These are phyloP conservation scores for Capsicum baccatum DNA, from an alignment of 257 asterid species.

Conservation along the genomic window DNA sequence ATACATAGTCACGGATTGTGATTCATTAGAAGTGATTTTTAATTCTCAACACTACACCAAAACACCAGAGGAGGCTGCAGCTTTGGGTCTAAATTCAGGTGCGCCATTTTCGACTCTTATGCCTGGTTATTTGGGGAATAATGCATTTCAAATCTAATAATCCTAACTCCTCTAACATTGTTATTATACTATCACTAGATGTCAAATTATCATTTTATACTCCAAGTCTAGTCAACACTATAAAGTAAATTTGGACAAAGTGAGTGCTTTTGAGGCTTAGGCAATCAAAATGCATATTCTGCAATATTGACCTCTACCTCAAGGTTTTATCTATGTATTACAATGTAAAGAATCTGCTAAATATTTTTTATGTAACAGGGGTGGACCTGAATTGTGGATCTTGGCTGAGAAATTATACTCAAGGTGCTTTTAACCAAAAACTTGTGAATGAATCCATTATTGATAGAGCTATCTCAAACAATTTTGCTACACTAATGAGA, in stretches of 20 bases:
- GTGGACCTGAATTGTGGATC: conserved; percentile 86
- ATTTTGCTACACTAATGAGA: conserved; percentile 79
- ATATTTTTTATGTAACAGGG: conserved; percentile 45
- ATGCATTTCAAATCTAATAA: not conserved
- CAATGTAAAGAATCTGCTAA: not conserved
- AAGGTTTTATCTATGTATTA: not conserved
- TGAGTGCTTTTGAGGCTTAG: not conserved
- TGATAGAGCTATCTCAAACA: conserved; percentile 64
- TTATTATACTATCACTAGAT: not conserved
- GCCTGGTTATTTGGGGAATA: not conserved
- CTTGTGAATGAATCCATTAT: conserved; percentile 64
- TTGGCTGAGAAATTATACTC: conserved; percentile 49
- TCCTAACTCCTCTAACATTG: not conserved
- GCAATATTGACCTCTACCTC: not conserved
- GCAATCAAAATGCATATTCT: no score
- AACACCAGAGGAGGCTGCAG: conserved; percentile 90
- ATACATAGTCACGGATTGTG: conserved; percentile 92
- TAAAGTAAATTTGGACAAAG: not conserved
- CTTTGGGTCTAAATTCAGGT: conserved; percentile 81
- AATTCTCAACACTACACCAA: conserved; percentile 72
- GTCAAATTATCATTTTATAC: not conserved
- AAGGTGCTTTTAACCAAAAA: conserved; percentile 68
- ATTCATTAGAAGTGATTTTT: conserved; percentile 75
- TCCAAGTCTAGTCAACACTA: not conserved
- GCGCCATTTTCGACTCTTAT: conserved; percentile 24